Evolutionary conservation across 768 basidiomycete genomes (phyloP).

Genomic region (Cantharellus anzutake): DNA sequence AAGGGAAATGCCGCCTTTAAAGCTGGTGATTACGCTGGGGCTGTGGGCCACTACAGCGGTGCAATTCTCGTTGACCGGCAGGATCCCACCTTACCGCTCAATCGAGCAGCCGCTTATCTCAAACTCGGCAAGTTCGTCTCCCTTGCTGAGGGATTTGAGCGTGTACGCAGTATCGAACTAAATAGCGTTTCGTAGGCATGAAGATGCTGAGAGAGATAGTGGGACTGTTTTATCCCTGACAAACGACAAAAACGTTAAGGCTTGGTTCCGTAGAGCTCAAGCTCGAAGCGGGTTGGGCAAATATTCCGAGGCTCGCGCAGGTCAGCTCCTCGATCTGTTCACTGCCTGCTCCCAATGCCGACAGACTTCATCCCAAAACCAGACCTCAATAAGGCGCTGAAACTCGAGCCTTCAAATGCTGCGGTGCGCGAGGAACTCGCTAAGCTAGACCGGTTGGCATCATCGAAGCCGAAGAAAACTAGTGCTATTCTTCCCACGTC

Average conservation of each 20-base stretch:
- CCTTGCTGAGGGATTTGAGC: not conserved
- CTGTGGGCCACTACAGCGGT: conserved; percentile 72
- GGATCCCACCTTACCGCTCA: conserved; percentile 67
- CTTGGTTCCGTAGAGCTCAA: conserved; percentile 58
- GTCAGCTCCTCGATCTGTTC: conserved; percentile 20
- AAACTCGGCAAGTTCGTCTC: conserved; percentile 83
- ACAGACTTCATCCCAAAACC: not conserved
- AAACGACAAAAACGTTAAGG: conserved; percentile 49
- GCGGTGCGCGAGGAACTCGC: conserved; percentile 43
- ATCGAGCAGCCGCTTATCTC: conserved; percentile 81
- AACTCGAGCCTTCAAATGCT: conserved; percentile 43
- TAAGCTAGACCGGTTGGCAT: not conserved
- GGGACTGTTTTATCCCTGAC: conserved; percentile 34
- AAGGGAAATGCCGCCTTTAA: conserved; percentile 86
- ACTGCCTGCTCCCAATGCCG: not conserved
- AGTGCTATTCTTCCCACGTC: not conserved
- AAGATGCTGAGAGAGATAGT: conserved; percentile 73
- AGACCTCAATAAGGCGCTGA: conserved; percentile 46
- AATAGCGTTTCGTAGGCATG: conserved; percentile 26
- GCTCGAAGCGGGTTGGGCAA: conserved; percentile 40
- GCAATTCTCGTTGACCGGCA: conserved; percentile 52
- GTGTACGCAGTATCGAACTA: not conserved
- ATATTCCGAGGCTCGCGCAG: conserved; percentile 38
- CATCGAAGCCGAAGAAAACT: too few species aligned
- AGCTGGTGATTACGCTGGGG: conserved; percentile 50